Percentiles rank a stretch among this genome's conserved stretches.
Evolutionary conservation across 345 rosid species (phyloP).

Genomic region (Citrus sinensis): DNA sequence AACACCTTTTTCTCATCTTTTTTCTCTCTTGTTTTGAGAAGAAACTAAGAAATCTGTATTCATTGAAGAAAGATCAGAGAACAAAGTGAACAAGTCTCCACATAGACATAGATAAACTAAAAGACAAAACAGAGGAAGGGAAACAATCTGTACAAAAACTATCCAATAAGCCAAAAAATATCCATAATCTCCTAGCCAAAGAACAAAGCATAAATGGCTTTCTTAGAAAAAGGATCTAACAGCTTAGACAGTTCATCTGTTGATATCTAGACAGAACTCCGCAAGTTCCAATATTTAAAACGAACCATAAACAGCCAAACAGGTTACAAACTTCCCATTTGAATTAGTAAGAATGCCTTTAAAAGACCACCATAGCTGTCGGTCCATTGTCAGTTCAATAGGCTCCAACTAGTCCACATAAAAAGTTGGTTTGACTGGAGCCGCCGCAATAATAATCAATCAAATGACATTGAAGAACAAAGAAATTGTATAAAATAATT

Average conservation of each 20-base stretch:
- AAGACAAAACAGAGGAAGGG: too few relatives aligned
- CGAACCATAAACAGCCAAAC: constrained; percentile 4
- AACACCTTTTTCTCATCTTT: not conserved
- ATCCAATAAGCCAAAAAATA: too few relatives aligned
- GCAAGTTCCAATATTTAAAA: not conserved
- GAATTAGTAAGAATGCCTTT: not conserved
- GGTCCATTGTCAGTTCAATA: constrained; percentile 3
- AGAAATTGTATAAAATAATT: constrained; percentile 5
- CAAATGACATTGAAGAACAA: not conserved
- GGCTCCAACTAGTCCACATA: not conserved
- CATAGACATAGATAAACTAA: too few relatives aligned
- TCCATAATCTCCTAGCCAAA: not conserved
- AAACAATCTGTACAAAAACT: too few relatives aligned
- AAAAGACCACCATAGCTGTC: not conserved
- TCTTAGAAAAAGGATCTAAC: not conserved
- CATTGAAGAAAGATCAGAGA: not conserved
- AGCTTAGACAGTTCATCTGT: not conserved
- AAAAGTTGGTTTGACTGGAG: not conserved
- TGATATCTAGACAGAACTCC: not conserved
- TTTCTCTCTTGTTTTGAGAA: not conserved
- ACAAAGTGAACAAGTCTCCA: too few relatives aligned
- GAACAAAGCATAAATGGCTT: not conserved
- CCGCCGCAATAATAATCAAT: not conserved
- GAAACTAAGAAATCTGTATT: too few relatives aligned
- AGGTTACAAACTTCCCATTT: not conserved